A percentile compares a stretch with the other conserved stretches of the same genome.
Evolutionary conservation across 2,329 filamentous ascomycete genomes (phyloP).

Genomic region (Penicillium verrucosum): DNA sequence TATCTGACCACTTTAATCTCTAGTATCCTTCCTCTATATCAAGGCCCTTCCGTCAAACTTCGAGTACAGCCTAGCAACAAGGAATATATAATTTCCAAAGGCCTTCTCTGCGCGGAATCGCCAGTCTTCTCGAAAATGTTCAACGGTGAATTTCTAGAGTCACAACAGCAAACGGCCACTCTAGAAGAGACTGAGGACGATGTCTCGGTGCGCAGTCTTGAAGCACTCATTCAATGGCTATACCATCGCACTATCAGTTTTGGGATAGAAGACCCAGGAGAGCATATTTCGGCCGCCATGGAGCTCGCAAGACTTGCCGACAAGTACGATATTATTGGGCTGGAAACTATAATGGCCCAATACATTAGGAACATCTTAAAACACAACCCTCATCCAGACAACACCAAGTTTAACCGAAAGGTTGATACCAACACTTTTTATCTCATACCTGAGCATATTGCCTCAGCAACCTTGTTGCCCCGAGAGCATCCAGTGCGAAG

Average conservation of each 20-base stretch:
- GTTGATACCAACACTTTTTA: slow-evolving; percentile 3
- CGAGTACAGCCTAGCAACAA: neutral
- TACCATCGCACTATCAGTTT: slow-evolving; percentile 9
- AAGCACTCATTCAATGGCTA: slow-evolving; percentile 18
- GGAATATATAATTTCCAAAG: slow-evolving; percentile 10
- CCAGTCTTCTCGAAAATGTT: slow-evolving; percentile 16
- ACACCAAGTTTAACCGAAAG: neutral
- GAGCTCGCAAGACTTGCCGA: slow-evolving; percentile 15
- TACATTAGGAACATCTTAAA: slow-evolving; percentile 6
- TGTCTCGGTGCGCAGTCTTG: slow-evolving; percentile 11
- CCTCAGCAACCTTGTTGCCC: slow-evolving; percentile 7
- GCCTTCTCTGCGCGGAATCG: slow-evolving; percentile 10
- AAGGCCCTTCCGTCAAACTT: slow-evolving; percentile 12
- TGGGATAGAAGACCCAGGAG: neutral
- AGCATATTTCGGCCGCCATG: slow-evolving; percentile 13
- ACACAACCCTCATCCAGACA: slow-evolving; percentile 3
- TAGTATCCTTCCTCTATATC: slow-evolving; percentile 11
- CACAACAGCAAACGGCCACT: slow-evolving; percentile 1
- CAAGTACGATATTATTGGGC: slow-evolving; percentile 6
- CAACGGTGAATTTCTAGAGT: slow-evolving; percentile 10
- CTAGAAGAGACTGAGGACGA: slow-evolving; percentile 12
- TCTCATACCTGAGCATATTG: slow-evolving; percentile 1
- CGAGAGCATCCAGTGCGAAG: slow-evolving; percentile 6
- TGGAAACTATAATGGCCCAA: slow-evolving; percentile 4
- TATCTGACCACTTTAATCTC: neutral